A percentile compares a stretch with the other conserved stretches of the same genome.
phyloP scores from a whole-genome alignment of 1,284 basidiomycete genomes.

The Austroboletus novae-zelandiae region DNA sequence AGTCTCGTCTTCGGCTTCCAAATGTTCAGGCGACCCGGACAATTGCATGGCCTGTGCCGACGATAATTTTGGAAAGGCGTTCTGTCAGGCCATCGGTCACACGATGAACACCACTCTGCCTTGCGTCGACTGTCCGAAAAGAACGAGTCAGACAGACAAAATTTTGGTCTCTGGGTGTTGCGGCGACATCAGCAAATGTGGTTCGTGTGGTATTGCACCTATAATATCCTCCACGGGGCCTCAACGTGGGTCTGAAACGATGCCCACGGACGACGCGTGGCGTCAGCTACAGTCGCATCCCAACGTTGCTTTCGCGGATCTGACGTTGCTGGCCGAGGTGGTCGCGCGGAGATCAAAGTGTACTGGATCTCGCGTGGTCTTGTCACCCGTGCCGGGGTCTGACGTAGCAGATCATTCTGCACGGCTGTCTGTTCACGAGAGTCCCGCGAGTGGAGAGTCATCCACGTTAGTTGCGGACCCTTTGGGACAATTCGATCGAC shows the following conservation, averaged over 20 bases:
- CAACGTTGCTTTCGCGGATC: constrained; percentile 79
- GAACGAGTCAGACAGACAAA: constrained; percentile 21
- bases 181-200: constrained; percentile 31
- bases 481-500: constrained; percentile 50
- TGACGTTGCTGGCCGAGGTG: constrained; percentile 82
- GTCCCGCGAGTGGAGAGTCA: constrained; percentile 23
- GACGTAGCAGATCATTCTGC: constrained; percentile 43
- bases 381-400: constrained; percentile 57
- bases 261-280: constrained; percentile 85
- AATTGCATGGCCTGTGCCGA: constrained; percentile 80
- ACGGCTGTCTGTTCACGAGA: constrained; percentile 14
- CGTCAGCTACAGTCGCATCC: constrained; percentile 85
- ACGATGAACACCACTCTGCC: constrained; percentile 47
- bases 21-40: constrained; percentile 56
- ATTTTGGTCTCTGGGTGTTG: constrained; percentile 33
- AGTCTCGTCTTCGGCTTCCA: constrained; percentile 17
- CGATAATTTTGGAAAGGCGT: constrained; percentile 82
- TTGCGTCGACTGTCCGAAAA: constrained; percentile 55
- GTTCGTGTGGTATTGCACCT: constrained; percentile 35
- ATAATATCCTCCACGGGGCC: constrained; percentile 25
- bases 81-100: constrained; percentile 73
- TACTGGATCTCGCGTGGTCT: constrained; percentile 66
- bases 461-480: constrained; percentile 50
- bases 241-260: constrained; percentile 46
- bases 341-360: constrained; percentile 82